phyloP scores from a whole-genome alignment of 306 rosid genomes.

The Glycine tomentella region DNA sequence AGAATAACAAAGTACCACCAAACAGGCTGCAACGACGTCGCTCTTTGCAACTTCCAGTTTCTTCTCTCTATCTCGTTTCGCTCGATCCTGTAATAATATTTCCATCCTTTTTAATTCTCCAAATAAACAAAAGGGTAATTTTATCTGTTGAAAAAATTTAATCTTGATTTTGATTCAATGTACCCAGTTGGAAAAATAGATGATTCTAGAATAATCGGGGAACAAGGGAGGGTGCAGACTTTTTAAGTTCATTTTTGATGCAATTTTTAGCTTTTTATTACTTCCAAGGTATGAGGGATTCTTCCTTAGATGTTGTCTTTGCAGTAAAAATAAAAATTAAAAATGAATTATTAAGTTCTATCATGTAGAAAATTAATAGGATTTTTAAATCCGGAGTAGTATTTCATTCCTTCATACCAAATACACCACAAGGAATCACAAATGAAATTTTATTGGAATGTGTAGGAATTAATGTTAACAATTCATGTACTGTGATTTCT shows the following conservation, averaged over 20 bases:
- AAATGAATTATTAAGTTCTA: background rate
- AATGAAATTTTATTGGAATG: background rate
- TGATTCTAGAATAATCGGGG: background rate
- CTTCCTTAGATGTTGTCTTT: conserved; percentile 16
- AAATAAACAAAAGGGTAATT: background rate
- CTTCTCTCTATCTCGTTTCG: conserved; percentile 20
- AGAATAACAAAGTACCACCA: too few species aligned
- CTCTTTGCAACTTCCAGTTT: conserved; percentile 11
- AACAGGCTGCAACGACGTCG: conserved; percentile 24
- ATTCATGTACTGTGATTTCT: too few species aligned
- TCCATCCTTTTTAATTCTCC: background rate
- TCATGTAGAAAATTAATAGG: conserved; percentile 16
- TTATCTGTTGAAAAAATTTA: background rate
- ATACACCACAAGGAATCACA: background rate
- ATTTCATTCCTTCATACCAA: too few species aligned
- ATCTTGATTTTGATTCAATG: conserved; percentile 21
- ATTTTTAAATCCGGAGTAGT: too few species aligned
- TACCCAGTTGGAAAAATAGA: conserved; percentile 1
- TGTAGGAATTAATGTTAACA: background rate
- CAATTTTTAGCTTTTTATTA: background rate
- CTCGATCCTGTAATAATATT: conserved; percentile 29
- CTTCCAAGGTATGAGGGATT: background rate
- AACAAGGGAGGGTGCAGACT: background rate
- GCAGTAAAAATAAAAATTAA: background rate
- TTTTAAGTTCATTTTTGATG: background rate